Base-by-base conservation (phyloP, 192 early-diverging fungal species). In the Pecoramyces ruminantium region DNA sequence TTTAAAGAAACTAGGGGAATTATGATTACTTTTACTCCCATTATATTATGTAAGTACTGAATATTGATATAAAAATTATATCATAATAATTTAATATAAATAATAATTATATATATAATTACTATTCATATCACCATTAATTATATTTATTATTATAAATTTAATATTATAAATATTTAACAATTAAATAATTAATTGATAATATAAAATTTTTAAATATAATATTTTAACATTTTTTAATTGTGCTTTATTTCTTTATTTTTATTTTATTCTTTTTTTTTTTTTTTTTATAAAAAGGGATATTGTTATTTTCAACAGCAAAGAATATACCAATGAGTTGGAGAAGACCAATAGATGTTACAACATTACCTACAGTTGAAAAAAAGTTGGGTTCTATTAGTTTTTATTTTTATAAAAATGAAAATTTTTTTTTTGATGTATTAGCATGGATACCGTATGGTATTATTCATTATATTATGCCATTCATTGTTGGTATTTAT, bases 381-480 rank as follows among this genome's bases (percentile, higher is more conserved):
- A n/a, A 67, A 9, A 67, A 67, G 9, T n/a, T 67, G 1, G 51
- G 51, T 9, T n/a, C 4, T 0, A 5, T 67, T 27, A 21, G 4
- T 9, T 67, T 67, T 67, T 11, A 67, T 11, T 67, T 67, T 25
- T 25, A n/a, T 67, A 21, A 67, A 25, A 25, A 67, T 67, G 18
- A 67, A 25, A 67, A 67, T 67, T 6, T 67, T 9, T 67, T 67
- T n/a, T 67, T 87, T 34, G 93, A 93, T 83, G 78, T 93, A 8
- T 81, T 92, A 29, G 89, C 91, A 4, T 93, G 92, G 88, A 78
- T 93, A 30, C 92, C 91, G 12, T 93, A 93, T 81, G 93, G 93
- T 21, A 85, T 93, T n/a, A 78, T 92, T 21, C 92, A 93, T 79
- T 93, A 90, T 84, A 84, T 89, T 6, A 86, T 90, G 21, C 92